Evolutionary conservation across 805 yeast species (phyloP), one percentile per base, ranked within the genome.

Genomic region (Metschnikowia continentalis): DNA sequence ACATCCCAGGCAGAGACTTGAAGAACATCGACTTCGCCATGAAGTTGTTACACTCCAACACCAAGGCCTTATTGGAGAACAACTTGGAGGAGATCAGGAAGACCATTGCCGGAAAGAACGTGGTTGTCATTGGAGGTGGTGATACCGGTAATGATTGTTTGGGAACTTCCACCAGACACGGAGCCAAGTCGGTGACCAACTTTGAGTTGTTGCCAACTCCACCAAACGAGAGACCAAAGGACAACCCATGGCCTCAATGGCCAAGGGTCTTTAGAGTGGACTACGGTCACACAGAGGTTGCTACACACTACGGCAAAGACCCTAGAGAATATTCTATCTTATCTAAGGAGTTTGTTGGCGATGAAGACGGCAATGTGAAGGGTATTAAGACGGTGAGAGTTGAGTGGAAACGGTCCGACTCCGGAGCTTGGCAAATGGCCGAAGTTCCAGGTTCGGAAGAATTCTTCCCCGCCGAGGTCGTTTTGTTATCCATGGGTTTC

Each of bases 201-300:
- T 94, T 92, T 69, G 99, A 92, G 76, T 79, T 92, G 67, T 77
- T 92, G 61, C 99, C 99, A 52, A 83, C 86, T 61, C 99, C 99
- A 56, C 88, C 97, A 35, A 78, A 78, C 32, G 79, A 81, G 52
- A 82, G 97, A 69, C 86, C 91, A 42, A 88, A 83, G 72, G 97
- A 94, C 72, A 92, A 92, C 73, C 98, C 99, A 71, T 92, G 99
- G 99, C 99, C 99, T 41, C 99, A 92, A 75, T 92, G 98, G 98
- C 98, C 99, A 60, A 81, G 97, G 68, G 82, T 94, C 63, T 92
- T 94, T 86, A 83, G 98, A 65, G 96, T 92, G 53, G 99, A 92
- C 75, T 92, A 92, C 67, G 99, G 99, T 60, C 99, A 92, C 72
- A 80, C 91, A 57, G 99, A 92, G 72, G 98, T 94, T 52, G 81